These are phyloP conservation scores for Ceratocystis cubensis DNA, from an alignment of 2,329 filamentous ascomycete genomes.

Conservation along the genomic window DNA sequence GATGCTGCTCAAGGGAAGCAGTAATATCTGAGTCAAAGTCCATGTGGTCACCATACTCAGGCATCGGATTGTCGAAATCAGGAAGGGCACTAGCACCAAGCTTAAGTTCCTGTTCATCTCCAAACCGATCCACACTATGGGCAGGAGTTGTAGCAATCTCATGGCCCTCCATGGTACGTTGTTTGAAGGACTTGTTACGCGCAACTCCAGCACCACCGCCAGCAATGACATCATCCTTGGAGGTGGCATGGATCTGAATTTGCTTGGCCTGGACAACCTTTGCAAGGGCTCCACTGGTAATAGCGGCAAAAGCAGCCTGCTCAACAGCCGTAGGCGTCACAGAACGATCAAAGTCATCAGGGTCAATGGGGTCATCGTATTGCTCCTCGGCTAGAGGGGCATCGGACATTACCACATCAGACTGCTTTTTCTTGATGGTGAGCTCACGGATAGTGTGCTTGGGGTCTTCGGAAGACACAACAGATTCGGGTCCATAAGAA, in stretches of 20 bases:
- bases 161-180: constrained; percentile 46
- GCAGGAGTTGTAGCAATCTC: constrained; percentile 44
- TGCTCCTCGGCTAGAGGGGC: background rate
- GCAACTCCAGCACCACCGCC: constrained; percentile 37
- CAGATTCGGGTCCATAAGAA: constrained; percentile 30
- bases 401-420: constrained; percentile 14
- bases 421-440: constrained; percentile 16
- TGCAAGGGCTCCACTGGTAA: constrained; percentile 44
- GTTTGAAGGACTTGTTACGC: constrained; percentile 53
- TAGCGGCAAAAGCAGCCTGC: constrained; percentile 31
- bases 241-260: constrained; percentile 22
- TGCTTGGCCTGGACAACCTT: constrained; percentile 41
- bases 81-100: constrained; percentile 61
- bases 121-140: constrained; percentile 47
- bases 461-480: constrained; percentile 28
- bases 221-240: constrained; percentile 25
- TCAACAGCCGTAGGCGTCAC: constrained; percentile 44
- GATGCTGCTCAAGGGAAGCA: constrained; percentile 67
- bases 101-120: constrained; percentile 34
- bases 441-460: constrained; percentile 16
- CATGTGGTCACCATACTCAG: constrained; percentile 57
- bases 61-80: constrained; percentile 56
- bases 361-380: constrained; percentile 3
- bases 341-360: constrained; percentile 22
- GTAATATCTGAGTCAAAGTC: constrained; percentile 64